phyloP scores from a whole-genome alignment of 2,329 filamentous ascomycete genomes.

The Immersiporthe knoxdaviesiana region DNA sequence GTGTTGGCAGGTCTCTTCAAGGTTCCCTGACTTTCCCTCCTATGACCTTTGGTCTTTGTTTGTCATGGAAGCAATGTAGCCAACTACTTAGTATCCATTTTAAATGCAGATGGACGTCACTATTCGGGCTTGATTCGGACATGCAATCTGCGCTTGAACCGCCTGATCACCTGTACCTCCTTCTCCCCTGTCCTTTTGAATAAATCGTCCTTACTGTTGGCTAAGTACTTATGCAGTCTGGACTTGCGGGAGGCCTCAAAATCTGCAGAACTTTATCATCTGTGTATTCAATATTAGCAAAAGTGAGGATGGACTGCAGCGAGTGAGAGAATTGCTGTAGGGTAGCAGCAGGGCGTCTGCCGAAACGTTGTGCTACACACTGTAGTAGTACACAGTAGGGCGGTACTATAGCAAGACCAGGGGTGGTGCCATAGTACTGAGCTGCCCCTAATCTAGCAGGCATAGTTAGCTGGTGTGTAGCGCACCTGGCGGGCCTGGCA shows the following conservation, averaged over 20 bases:
- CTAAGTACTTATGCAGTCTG: neutral
- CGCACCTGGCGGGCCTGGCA: neutral
- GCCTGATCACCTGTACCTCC: neutral
- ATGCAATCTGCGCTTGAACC: neutral
- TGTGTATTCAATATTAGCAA: too few species aligned
- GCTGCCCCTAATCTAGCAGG: neutral
- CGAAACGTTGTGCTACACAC: too few species aligned
- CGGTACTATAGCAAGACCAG: too few species aligned
- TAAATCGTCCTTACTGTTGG: neutral
- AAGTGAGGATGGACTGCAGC: too few species aligned
- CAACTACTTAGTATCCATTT: too few species aligned
- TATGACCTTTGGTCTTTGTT: too few species aligned
- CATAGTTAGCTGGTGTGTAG: neutral
- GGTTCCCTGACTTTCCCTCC: too few species aligned
- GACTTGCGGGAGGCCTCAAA: neutral
- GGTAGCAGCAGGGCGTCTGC: neutral
- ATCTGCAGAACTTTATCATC: too few species aligned
- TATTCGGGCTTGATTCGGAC: conserved; percentile 1
- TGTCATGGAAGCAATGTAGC: too few species aligned
- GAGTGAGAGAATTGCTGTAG: neutral
- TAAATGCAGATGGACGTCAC: neutral
- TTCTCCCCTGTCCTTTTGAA: too few species aligned
- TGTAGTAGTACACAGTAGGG: too few species aligned
- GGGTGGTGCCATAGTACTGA: neutral
- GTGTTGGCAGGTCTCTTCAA: neutral